Base-by-base conservation (phyloP, 2,329 filamentous ascomycete genomes). In the Arthrobotrys musiformis region DNA sequence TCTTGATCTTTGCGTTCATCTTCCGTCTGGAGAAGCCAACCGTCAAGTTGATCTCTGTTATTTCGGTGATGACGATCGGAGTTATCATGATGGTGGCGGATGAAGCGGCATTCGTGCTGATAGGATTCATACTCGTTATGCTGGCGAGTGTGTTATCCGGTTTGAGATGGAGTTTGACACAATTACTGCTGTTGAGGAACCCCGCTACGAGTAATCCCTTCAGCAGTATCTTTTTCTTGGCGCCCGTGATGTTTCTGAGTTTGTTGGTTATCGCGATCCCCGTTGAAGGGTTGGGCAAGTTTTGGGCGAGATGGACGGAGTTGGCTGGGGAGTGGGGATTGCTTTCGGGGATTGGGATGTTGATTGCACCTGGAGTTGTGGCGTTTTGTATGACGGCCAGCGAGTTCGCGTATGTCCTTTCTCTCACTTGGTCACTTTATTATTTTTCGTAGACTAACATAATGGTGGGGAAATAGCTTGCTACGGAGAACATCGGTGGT, bases 41-140 rank as follows among this genome's bases (percentile, higher is more conserved):
- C 0, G 90, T 92, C 87, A 92, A 91, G 81, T 88, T 99, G 7
- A 91, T 97, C 42, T 87, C 88, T 79, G 95, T 98, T 80, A 98
- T 99, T 80, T 88, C 90, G 64, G 90, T 92, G 81, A 98, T 99
- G 95, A 97, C 94, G 0, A 81, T 90, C 1, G 95, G 95, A 76
- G 94, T 99, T 7, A 87, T 99, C 78, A 96, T 98, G 90, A 99
- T 99, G 95, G 95, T 98, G 0, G 93, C 93, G 4, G 95, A 94
- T 77, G 95, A 99, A 84, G 90, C 96, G 40, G 90, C 93, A 60
- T 99, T 99, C 84, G 90, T 93, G 81, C 86, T 91, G 0, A 87
- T 93, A 30, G 95, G 95, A 46, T 99, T 99, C 83, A 84, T 93
- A 54, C 90, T 99, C 79, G 92, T 98, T 84, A 98, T 99, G 83